Evolutionary conservation across 176 grass and related monocot genomes (phyloP).

Genomic region (Oryza punctata): DNA sequence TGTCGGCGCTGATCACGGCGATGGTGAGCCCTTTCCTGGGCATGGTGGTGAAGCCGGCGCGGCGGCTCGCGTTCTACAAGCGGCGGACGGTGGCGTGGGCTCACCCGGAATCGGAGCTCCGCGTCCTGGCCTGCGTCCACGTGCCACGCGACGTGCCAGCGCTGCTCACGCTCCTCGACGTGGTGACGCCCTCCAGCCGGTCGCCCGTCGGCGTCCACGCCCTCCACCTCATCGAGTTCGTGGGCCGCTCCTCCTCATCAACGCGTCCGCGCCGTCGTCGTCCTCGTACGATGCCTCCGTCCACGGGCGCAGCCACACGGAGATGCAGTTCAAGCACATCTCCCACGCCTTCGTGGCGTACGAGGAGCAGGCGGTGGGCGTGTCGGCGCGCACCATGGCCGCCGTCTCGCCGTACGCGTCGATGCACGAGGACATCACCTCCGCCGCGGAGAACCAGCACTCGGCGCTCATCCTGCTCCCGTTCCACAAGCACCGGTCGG

Average conservation of each 20-base stretch:
- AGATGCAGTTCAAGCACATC: conserved; percentile 65
- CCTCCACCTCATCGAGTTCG: conserved; percentile 33
- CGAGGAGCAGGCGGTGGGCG: conserved; percentile 44
- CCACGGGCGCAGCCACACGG: conserved; percentile 43
- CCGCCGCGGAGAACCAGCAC: conserved; percentile 61
- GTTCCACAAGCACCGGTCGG: conserved; percentile 82
- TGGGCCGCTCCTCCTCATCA: conserved; percentile 52
- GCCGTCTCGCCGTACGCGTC: conserved; percentile 59
- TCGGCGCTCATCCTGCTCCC: conserved; percentile 64
- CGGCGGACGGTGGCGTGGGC: conserved; percentile 63
- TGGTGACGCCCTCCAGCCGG: conserved; percentile 42
- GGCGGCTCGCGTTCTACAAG: conserved; percentile 66
- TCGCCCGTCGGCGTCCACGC: conserved; percentile 53
- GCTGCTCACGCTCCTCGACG: conserved; percentile 53
- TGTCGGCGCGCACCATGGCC: conserved; percentile 40
- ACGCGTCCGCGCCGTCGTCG: conserved; percentile 32
- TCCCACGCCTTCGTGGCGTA: conserved; percentile 63
- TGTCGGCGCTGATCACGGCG: conserved; percentile 61
- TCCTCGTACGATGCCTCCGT: neutral
- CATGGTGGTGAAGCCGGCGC: conserved; percentile 58
- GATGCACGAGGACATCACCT: conserved; percentile 76
- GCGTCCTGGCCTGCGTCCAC: conserved; percentile 62
- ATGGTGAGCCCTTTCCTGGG: conserved; percentile 52
- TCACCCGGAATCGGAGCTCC: conserved; percentile 57
- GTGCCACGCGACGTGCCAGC: conserved; percentile 55